A percentile compares a stretch with the other conserved stretches of the same genome.
phyloP scores from a whole-genome alignment of 306 rosid genomes.

The Sophora flavescens region DNA sequence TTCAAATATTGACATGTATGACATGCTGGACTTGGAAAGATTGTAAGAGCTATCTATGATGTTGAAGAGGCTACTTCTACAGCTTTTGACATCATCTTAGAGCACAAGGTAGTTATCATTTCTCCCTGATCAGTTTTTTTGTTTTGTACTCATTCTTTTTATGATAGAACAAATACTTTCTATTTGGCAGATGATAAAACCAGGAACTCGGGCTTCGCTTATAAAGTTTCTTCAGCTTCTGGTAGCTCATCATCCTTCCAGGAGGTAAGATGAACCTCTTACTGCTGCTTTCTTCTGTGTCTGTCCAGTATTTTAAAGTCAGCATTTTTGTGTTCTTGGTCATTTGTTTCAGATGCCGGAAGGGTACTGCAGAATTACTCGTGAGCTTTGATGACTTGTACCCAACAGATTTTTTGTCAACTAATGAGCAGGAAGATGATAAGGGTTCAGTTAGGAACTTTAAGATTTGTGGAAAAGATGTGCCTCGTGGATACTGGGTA shows the following conservation, averaged over 20 bases:
- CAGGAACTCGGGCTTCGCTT: slow-evolving; percentile 80
- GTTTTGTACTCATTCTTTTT: slow-evolving; percentile 29
- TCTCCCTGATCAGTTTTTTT: slow-evolving; percentile 36
- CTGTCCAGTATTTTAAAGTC: slow-evolving; percentile 28
- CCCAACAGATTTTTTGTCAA: slow-evolving; percentile 60
- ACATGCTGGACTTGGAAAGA: slow-evolving; percentile 56
- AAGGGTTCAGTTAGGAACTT: slow-evolving; percentile 53
- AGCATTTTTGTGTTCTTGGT: slow-evolving; percentile 40
- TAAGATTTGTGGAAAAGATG: slow-evolving; percentile 89
- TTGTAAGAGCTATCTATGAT: slow-evolving; percentile 91
- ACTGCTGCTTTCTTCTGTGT: slow-evolving; percentile 39
- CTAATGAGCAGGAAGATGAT: slow-evolving; percentile 55
- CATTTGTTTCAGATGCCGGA: slow-evolving; percentile 80
- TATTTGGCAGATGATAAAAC: slow-evolving; percentile 77
- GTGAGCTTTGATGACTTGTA: slow-evolving; percentile 83
- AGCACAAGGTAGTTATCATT: slow-evolving; percentile 65
- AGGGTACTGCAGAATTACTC: slow-evolving; percentile 89
- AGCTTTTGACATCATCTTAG: slow-evolving; percentile 87
- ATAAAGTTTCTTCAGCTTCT: slow-evolving; percentile 89
- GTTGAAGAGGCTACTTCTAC: slow-evolving; percentile 94
- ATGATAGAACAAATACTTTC: slow-evolving; percentile 41
- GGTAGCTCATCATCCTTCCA: slow-evolving; percentile 92
- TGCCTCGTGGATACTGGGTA: slow-evolving; percentile 99
- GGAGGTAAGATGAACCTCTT: slow-evolving; percentile 60
- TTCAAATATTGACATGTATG: slow-evolving; percentile 48